Evolutionary conservation across 2,329 filamentous ascomycete genomes (phyloP), one percentile per base, ranked within the genome.

Genomic region (Grosmannia penicillata): DNA sequence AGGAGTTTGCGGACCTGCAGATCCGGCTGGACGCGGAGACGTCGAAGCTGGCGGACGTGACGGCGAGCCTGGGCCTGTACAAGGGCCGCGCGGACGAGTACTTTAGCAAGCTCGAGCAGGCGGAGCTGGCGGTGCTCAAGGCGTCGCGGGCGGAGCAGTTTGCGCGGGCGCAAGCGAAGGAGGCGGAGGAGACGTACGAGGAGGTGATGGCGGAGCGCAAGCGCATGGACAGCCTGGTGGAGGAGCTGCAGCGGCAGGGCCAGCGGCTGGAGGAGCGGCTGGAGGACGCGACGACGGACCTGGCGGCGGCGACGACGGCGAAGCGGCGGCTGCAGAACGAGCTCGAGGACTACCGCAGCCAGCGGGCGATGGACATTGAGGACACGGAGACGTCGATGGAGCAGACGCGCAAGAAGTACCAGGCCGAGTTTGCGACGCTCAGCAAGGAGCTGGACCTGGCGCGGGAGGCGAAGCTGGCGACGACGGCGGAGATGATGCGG

Each of bases 281-380:
- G 36, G 89, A 96, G 53, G 89, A 98, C 53, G 65, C 94, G 32
- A 83, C 84, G 19, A 89, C 89, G 1, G 89, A 98, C 54, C 71
- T 95, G 8, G 81, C 93, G 43, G 78, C 78, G 17, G 84, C 82
- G 3, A 66, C 84, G 15, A 87, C 95, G 61, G 77, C 85, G 17
- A 94, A 94, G 70, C 93, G 87, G 61, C 76, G 89, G 42, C 76
- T 96, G 19, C 89, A 98, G 57, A 87, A 96, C 53, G 89, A 98
- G 62, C 78, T 98, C 3, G 89, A 96, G 58, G 89, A 98, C 58
- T 98, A 96, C 64, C 78, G 91, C 43, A 93, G 79, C 54, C 87
- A 95, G 58, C 77, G 89, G 33, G 87, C 87, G 41, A 93, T 93
- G 58, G 91, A 96, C 51, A 83, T 96, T 40, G 91, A 96, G 58